Base-by-base conservation (phyloP, 345 rosid species). In the Euphorbia tirucalli region DNA sequence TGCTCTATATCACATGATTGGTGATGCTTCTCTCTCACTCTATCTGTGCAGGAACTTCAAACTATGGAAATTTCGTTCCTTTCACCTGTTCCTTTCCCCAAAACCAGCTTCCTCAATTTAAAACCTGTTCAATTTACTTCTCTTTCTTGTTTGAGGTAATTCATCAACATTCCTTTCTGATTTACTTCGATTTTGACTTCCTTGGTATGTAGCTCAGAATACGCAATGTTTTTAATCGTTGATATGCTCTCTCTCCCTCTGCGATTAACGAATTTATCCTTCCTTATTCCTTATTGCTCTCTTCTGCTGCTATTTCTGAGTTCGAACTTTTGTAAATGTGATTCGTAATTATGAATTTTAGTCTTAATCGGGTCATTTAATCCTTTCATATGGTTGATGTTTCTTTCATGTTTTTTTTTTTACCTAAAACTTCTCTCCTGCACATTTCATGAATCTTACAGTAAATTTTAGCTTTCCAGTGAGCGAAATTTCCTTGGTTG, bases 1-100 rank as follows among this genome's bases (percentile, higher is more conserved):
- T 44, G 21, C 7, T 8, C 11, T 13, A 44, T 41, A 46, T 13
- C 52, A 46, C 52, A 46, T 46, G 64, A 35, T 35, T 35, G 4
- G 3, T 35, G 11, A 16, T 4, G 18, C 21, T 4, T 30, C 46
- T 67, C 24, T 21, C 1, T 52, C 19, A 28, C 59, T 4, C 43
- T 50, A 16, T 35, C 46, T 54, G n/a, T 14, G 32, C 22, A 54
- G 25, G 22, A 30, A 28, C 31, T 43, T 16, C 30, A 7, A 25
- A 59, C 7, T 31, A 75, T 80, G 80, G 81, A 67, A 32, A 27
- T 84, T 75, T 50, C 78, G 66, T 56, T 78, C 32, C 82, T 71
- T 41, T 64, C 74, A 50, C 73, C 74, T 62, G 44, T 22, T 68
- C 69, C 41, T 41, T 58, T 81, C 64, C 65, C 55, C 54, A 39